Evolutionary conservation across 768 basidiomycete species (phyloP).

Genomic region (Mycena epipterygia): DNA sequence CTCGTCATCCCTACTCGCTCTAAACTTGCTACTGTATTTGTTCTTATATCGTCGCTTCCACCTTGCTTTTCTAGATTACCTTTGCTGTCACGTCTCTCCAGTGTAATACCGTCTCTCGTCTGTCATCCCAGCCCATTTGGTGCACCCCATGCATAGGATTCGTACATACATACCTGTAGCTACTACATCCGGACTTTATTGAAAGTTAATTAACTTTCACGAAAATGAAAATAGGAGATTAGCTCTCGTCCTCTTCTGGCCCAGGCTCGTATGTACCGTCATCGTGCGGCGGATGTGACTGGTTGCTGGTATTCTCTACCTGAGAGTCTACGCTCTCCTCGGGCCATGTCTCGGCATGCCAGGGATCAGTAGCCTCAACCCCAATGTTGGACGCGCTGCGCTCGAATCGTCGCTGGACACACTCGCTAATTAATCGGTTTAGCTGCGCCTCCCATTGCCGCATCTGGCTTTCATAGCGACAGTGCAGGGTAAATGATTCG

Average conservation of each 20-base stretch:
- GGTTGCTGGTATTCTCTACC: too few relatives aligned
- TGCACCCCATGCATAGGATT: conserved; percentile 8
- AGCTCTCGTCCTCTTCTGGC: too few relatives aligned
- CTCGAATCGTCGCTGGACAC: background rate
- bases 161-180: background rate
- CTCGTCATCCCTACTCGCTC: background rate
- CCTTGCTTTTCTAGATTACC: background rate
- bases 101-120: background rate
- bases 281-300: too few relatives aligned
- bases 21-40: background rate
- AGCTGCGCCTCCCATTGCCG: conserved; percentile 93
- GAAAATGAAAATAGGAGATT: too few relatives aligned
- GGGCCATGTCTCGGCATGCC: too few relatives aligned
- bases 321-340: too few relatives aligned
- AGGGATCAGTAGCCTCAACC: too few relatives aligned
- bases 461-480: conserved; percentile 91
- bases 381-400: too few relatives aligned
- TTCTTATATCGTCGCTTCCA: background rate
- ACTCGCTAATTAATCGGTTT: conserved; percentile 80
- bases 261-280: too few relatives aligned
- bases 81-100: background rate
- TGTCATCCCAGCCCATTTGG: conserved; percentile 18
- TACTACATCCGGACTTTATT: background rate
- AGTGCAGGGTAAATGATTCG: conserved; percentile 94
- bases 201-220: background rate